These are phyloP conservation scores for Yamadazyma sp. DNA, from an alignment of 1,139 yeast genomes.

Conservation along the genomic window DNA sequence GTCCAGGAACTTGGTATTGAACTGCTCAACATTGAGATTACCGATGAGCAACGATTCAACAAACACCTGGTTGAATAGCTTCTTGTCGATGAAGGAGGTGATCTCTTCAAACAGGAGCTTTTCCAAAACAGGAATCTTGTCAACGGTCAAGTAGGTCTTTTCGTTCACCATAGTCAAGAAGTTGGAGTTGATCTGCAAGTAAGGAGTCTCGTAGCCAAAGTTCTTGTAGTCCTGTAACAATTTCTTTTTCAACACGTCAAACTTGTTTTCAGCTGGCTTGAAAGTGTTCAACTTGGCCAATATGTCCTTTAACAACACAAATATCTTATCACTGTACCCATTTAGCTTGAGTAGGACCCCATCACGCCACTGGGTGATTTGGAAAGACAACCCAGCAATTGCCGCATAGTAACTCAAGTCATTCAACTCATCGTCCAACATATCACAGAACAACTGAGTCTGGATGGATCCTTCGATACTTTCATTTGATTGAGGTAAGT, in stretches of 20 bases:
- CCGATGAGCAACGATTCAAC: conserved; percentile 79
- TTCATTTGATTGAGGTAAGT: conserved; percentile 60
- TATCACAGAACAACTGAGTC: conserved; percentile 62
- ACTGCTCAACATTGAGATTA: conserved; percentile 51
- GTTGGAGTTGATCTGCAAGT: conserved; percentile 66
- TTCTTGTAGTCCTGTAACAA: conserved; percentile 63
- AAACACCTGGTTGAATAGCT: conserved; percentile 49
- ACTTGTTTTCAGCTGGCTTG: conserved; percentile 56
- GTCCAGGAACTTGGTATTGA: conserved; percentile 18
- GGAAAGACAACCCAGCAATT: conserved; percentile 70
- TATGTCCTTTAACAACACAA: conserved; percentile 59
- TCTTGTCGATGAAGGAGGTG: conserved; percentile 35
- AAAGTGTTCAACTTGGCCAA: conserved; percentile 53
- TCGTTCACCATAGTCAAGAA: conserved; percentile 68
- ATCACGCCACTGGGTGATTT: conserved; percentile 60
- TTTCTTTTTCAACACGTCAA: conserved; percentile 65
- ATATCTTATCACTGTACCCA: conserved; percentile 85
- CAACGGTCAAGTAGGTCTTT: conserved; percentile 62
- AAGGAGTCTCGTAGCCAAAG: conserved; percentile 73
- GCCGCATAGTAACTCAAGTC: conserved; percentile 83
- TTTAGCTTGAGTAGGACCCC: conserved; percentile 67
- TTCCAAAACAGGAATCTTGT: conserved; percentile 53
- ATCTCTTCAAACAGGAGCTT: conserved; percentile 51
- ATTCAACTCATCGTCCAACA: conserved; percentile 73
- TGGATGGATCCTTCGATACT: conserved; percentile 58